Conservation (phyloP, 2,329 filamentous ascomycete species). For the Lachnellula cervina region DNA sequence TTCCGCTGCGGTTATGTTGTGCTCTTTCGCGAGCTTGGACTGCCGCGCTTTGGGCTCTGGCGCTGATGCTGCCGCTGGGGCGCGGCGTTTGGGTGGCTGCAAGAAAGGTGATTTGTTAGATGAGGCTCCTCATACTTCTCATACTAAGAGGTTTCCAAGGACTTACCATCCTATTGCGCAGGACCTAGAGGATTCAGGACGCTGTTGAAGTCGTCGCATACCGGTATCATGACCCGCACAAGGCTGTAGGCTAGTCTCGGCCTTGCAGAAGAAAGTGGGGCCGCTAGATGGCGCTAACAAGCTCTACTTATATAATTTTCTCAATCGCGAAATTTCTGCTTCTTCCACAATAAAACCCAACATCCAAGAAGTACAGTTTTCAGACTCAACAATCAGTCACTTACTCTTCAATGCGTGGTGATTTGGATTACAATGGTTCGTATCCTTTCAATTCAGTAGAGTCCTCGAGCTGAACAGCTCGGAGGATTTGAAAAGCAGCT, state of each 20-base stretch:
- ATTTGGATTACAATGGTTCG: not conserved
- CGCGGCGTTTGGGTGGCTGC: conserved; percentile 30
- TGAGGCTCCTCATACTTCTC: not conserved
- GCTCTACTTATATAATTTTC: not conserved
- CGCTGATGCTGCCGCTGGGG: conserved; percentile 14
- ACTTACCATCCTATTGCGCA: conserved; percentile 8
- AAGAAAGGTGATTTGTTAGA: not conserved
- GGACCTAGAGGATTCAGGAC: not conserved
- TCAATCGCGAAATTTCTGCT: not conserved
- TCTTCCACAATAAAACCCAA: not conserved
- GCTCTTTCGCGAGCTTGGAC: conserved; percentile 88
- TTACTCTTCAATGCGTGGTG: not conserved
- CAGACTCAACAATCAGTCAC: not conserved
- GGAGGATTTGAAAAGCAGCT: conserved; percentile 17
- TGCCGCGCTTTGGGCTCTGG: conserved; percentile 49
- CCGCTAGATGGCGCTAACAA: not conserved
- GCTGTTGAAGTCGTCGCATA: not conserved
- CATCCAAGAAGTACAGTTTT: not conserved
- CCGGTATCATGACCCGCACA: not conserved
- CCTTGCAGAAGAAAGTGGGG: conserved; percentile 4
- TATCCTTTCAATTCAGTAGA: not conserved
- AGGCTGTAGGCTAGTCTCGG: conserved; percentile 2
- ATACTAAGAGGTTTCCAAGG: not conserved
- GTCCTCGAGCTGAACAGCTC: not conserved
- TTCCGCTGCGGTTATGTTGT: conserved; percentile 77